Base-by-base conservation (phyloP, 768 basidiomycete species). In the Boletus rex-veris region DNA sequence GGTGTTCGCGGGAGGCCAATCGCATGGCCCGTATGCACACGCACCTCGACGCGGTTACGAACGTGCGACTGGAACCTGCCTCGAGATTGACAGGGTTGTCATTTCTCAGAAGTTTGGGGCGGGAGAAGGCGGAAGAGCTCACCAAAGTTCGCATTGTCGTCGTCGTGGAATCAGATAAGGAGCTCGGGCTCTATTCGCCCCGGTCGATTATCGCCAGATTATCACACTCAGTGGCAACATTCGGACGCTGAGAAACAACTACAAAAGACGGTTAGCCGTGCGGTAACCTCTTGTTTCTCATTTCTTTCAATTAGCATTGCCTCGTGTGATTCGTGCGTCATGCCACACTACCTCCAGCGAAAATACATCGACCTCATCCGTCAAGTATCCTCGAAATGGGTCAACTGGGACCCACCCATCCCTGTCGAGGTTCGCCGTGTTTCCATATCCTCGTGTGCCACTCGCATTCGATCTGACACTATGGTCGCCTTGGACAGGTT, bases 361-460 rank as follows among this genome's bases (percentile, higher is more conserved):
- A 74, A 74, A 46, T 75, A 65, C 58, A 53, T 65, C 42, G 74
- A 74, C 38, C 70, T 74, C n/a, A 69, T 74, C 44, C 63, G 30
- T 1, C 40, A 52, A 0, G 58, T 47, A 5, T 66, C 71, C 26
- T 69, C 71, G 5, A 74, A 73, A 57, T 75, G 72, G 73, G 71
- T 61, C 42, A 74, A 67, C 53, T 75, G 70, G 71, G 71, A 74
- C 12, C 74, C 73, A 0, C 69, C 71, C 38, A 64, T 63, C 41
- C 62, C 61, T 9, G 57, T 75, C 38, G 55, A 67, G 62, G 73
- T 72, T 16, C 45, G 63, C 41, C 16, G 38, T 40, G 28, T 49
- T 33, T 45, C 53, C 26, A 18, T 35, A 4, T n/a, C 16, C 7
- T 5, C 7, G 16, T 16, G 15, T 38, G 37, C n/a, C 37, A 7